Evolutionary conservation across 495 filamentous ascomycete species (phyloP).

Genomic region (Aspergillus funiculosus): DNA sequence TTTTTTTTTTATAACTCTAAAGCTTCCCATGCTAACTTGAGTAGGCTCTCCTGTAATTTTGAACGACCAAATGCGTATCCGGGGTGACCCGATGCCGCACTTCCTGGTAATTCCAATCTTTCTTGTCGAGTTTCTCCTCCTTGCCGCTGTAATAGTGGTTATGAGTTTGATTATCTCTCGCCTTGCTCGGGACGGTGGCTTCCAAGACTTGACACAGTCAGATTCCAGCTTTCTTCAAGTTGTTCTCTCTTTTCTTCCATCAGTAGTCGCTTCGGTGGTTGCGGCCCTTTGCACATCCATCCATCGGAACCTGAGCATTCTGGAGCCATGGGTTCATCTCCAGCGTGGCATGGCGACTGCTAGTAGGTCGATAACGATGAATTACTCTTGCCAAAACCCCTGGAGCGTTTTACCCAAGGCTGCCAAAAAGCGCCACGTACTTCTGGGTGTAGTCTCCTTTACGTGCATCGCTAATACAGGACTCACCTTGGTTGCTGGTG

Average conservation of each 20-base stretch:
- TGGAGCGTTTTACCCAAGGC: conserved; percentile 31
- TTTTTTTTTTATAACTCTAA: neutral
- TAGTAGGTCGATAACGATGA: conserved; percentile 30
- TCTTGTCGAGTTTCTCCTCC: conserved; percentile 33
- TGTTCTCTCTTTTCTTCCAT: conserved; percentile 34
- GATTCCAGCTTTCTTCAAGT: conserved; percentile 36
- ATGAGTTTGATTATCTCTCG: conserved; percentile 33
- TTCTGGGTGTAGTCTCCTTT: conserved; percentile 31
- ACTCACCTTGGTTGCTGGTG: conserved; percentile 35
- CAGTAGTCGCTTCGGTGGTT: conserved; percentile 35
- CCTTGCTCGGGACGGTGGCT: conserved; percentile 29
- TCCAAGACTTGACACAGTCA: conserved; percentile 34
- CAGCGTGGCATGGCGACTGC: conserved; percentile 34
- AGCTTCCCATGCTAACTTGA: conserved; percentile 3
- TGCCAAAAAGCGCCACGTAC: conserved; percentile 27
- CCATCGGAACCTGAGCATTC: conserved; percentile 36
- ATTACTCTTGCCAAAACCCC: conserved; percentile 37
- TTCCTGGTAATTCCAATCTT: conserved; percentile 40
- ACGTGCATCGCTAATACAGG: conserved; percentile 34
- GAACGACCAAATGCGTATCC: conserved; percentile 22
- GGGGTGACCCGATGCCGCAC: conserved; percentile 35
- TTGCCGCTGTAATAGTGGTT: conserved; percentile 32
- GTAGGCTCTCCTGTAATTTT: conserved; percentile 26
- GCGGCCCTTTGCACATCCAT: conserved; percentile 37
- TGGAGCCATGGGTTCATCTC: conserved; percentile 43